Base-by-base conservation (phyloP, 2,329 filamentous ascomycete genomes). In the Fonsecaea pugnacius region DNA sequence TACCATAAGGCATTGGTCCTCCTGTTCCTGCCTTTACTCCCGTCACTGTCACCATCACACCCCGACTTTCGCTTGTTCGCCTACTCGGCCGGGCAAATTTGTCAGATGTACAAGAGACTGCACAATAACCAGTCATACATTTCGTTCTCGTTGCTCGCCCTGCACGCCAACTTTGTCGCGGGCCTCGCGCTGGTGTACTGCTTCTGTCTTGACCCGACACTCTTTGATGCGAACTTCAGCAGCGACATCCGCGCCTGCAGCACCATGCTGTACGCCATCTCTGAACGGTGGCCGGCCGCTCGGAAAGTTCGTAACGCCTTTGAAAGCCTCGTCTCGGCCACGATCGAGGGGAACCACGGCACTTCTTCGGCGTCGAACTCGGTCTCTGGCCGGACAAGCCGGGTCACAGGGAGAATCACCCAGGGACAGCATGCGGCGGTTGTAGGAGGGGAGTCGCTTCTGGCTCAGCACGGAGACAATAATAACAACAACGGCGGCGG, bases 311-410 rank as follows among this genome's bases (percentile, higher is more conserved):
- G 55, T 12, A 46, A 58, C 27, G 55, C 52, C 2, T 55, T 55
- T 55, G 52, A 55, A 24, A 55, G 52, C 6, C 27, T 55, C 30
- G 18, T 35, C 32, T 55, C 52, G 16, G 52, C 52, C 33, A 75
- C 77, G 0, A 27, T 72, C 0, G 68, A 73, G 43, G 43, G 43
- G 9, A 48, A 48, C 12, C 43, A 48, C 16, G 43, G 43, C 43
- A 7, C 9, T 14, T 7, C 18, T 14, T 48, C 43, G 18, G 5
- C 43, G 21, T 48, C 43, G 43, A 24, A n/a, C 1, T 21, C 40
- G n/a, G 7, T 21, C 3, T 48, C 43, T 8, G 43, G 18, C 8
- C 43, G 43, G 18, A 48, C 43, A 1, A 24, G 18, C 2, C 43
- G 43, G 7, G 8, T 24, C 43, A 27, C 43, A 1, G 43, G 18